phyloP scores from a whole-genome alignment of 1,139 yeast genomes.

The Saccharomyces hybrid region DNA sequence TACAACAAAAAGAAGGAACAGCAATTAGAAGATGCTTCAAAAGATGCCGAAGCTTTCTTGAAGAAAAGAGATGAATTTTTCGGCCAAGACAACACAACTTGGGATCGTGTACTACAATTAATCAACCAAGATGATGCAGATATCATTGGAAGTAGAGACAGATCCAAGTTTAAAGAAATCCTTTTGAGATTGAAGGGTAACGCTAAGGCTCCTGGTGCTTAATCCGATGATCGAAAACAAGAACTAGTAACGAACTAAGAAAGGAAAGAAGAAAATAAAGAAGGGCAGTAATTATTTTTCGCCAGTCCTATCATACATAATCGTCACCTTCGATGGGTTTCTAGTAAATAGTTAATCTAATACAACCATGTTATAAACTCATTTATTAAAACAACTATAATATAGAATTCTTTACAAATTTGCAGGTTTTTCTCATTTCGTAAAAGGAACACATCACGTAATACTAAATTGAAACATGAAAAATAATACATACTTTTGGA shows the following conservation, averaged over 20 bases:
- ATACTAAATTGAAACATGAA: background rate
- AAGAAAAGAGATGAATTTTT: conserved; percentile 74
- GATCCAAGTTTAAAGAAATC: conserved; percentile 62
- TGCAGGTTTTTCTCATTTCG: background rate
- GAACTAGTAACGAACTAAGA: background rate
- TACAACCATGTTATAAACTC: background rate
- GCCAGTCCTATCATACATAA: background rate
- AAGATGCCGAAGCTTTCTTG: conserved; percentile 64
- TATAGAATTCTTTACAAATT: background rate
- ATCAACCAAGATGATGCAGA: conserved; percentile 39
- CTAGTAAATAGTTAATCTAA: background rate
- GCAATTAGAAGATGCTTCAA: conserved; percentile 53
- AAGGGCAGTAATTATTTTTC: background rate
- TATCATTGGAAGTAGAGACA: conserved; percentile 49
- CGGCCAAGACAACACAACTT: conserved; percentile 58
- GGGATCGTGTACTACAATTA: conserved; percentile 71
- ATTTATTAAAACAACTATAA: background rate
- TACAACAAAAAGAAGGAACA: conserved; percentile 81
- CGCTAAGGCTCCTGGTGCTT: conserved; percentile 66
- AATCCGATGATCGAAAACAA: conserved; percentile 12
- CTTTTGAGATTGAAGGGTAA: conserved; percentile 61
- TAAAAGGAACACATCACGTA: background rate
- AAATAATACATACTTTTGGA: background rate
- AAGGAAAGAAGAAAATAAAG: background rate
- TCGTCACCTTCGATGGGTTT: background rate